These are phyloP conservation scores for Epichloe coenophiala DNA, from an alignment of 2,329 filamentous ascomycete genomes.

Conservation along the genomic window DNA sequence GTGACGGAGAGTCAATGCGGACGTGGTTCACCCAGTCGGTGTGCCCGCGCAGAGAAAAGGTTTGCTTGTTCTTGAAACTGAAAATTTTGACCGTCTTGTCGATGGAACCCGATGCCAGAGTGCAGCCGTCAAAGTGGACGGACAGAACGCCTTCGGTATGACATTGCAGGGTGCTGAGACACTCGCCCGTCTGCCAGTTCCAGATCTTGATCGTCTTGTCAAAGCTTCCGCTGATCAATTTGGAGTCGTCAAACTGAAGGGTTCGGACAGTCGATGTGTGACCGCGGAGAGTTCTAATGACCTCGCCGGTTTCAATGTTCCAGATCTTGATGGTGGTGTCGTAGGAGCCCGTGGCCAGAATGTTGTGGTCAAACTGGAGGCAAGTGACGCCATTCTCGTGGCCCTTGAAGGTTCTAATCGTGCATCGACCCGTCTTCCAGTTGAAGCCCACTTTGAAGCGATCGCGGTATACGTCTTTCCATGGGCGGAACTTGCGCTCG, in stretches of 20 bases:
- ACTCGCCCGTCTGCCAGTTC: conserved; percentile 91
- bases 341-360: conserved; percentile 88
- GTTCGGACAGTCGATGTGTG: conserved; percentile 76
- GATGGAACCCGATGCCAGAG: conserved; percentile 77
- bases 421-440: conserved; percentile 90
- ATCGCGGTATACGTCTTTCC: conserved; percentile 97
- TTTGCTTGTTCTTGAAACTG: conserved; percentile 75
- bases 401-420: conserved; percentile 70
- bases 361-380: conserved; percentile 62
- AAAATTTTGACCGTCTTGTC: conserved; percentile 87
- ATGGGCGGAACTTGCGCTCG: conserved; percentile 48
- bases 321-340: conserved; percentile 93
- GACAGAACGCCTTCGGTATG: conserved; percentile 76
- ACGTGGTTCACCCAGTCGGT: conserved; percentile 96
- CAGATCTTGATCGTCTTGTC: conserved; percentile 84
- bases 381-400: conserved; percentile 60
- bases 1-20: conserved; percentile 65
- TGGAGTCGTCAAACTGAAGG: conserved; percentile 83
- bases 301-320: conserved; percentile 80
- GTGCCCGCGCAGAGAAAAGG: conserved; percentile 70
- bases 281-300: conserved; percentile 70
- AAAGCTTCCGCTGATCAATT: conserved; percentile 79
- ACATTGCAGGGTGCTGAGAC: conserved; percentile 65
- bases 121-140: conserved; percentile 73
- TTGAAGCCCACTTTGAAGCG: conserved; percentile 92